Base-by-base conservation (phyloP, 805 yeast genomes). In the Lipomyces yamadae region DNA sequence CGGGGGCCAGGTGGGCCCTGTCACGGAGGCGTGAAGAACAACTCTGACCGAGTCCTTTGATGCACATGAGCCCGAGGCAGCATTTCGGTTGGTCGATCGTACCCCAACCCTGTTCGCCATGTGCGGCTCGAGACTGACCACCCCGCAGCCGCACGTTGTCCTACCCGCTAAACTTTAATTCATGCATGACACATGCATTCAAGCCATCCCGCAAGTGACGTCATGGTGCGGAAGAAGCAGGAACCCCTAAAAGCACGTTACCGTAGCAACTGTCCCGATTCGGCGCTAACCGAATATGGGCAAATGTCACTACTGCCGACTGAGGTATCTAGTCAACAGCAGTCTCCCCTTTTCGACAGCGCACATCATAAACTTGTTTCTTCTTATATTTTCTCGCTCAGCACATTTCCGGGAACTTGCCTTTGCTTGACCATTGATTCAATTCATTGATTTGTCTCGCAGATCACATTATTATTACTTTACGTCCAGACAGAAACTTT, bases 71-170 rank as follows among this genome's bases (percentile, higher is more conserved):
- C 24, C 24, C 24, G 24, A 24, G 24, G 24, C 24, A 24, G 24
- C 24, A 24, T 1, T 24, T 3, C 6, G 18, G 48, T 42, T 42
- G 48, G 48, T 42, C 48, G n/a, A 42, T 11, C 48, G 13, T 39
- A n/a, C 48, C 48, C 18, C 48, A 42, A 15, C 48, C 48, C 48
- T 18, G 48, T 35, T 10, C 39, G 39, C 15, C 13, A 1, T 2
- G 39, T 42, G 48, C 48, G 48, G 48, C 48, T 42, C 48, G 24
- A 1, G 24, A 42, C 18, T 4, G 4, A 4, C 8, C 6, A 15
- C 48, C 18, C 48, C 48, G 48, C 48, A 42, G 48, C 48, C 48
- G 48, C 48, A 42, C 48, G 18, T 15, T 42, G 24, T 42, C 48
- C 7, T 18, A 42, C 6, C 24, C 18, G 48, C 7, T 15, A 42